Evolutionary conservation across 2,329 filamentous ascomycete species (phyloP).

Genomic region (Penicillium freii): DNA sequence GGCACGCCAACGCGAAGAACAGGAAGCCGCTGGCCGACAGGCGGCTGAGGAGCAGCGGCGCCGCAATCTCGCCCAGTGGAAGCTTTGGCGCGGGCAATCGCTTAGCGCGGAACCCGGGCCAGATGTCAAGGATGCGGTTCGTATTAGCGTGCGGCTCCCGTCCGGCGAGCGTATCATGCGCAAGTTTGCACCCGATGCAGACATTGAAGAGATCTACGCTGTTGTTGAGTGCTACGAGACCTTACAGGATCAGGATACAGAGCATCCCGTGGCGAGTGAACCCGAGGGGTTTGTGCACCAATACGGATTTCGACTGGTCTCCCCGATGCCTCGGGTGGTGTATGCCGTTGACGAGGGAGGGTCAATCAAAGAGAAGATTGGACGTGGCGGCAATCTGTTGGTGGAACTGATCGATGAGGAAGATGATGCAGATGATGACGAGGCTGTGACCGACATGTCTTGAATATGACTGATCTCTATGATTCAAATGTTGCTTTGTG

Average conservation of each 20-base stretch:
- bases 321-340: constrained; percentile 78
- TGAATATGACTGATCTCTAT: constrained; percentile 4
- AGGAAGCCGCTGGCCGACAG: constrained; percentile 63
- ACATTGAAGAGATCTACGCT: constrained; percentile 86
- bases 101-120: constrained; percentile 67
- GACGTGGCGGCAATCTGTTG: constrained; percentile 81
- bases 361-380: constrained; percentile 70
- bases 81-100: constrained; percentile 69
- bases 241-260: constrained; percentile 47
- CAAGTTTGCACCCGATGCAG: constrained; percentile 66
- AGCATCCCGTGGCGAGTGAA: constrained; percentile 42
- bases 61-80: constrained; percentile 68
- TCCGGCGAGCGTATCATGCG: constrained; percentile 74
- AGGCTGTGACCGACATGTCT: constrained; percentile 8
- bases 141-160: constrained; percentile 62
- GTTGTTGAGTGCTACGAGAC: constrained; percentile 89
- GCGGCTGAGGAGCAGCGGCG: constrained; percentile 59
- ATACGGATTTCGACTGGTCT: constrained; percentile 82
- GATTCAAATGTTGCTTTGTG: not conserved
- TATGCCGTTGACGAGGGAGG: constrained; percentile 67
- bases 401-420: constrained; percentile 68
- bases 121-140: constrained; percentile 66
- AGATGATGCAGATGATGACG: constrained; percentile 48
- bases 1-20: constrained; percentile 59
- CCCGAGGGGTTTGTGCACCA: constrained; percentile 73